phyloP scores from a whole-genome alignment of 1,139 yeast genomes.

The Candida smagusa region DNA sequence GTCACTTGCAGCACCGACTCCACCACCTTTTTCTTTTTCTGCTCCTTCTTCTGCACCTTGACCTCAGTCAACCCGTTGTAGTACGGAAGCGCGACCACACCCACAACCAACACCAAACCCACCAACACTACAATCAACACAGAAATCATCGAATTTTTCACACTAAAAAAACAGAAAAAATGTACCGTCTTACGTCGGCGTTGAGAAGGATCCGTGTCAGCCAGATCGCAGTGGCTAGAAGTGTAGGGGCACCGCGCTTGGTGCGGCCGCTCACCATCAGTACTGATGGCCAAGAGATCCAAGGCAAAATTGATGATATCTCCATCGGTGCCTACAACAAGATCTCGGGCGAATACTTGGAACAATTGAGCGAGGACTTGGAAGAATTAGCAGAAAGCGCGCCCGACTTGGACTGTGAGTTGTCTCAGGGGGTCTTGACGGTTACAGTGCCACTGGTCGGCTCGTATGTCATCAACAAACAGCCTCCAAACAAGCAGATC shows the following conservation, averaged over 20 bases:
- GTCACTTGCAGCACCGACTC: conserved; percentile 4
- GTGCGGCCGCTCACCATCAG: conserved; percentile 16
- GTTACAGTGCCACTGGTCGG: conserved; percentile 65
- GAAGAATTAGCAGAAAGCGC: conserved; percentile 59
- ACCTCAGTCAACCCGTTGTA: conserved; percentile 37
- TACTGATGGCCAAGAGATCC: conserved; percentile 53
- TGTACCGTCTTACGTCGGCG: too few species aligned
- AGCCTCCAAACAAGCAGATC: conserved; percentile 90
- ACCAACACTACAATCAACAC: conserved; percentile 23
- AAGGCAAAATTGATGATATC: conserved; percentile 46
- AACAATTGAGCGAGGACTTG: conserved; percentile 56
- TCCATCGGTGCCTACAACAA: conserved; percentile 52
- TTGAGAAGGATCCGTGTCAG: too few species aligned
- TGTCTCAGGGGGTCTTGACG: conserved; percentile 80
- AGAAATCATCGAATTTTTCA: conserved; percentile 17
- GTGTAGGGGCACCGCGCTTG: too few species aligned
- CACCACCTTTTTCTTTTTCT: conserved; percentile 8
- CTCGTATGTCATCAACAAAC: conserved; percentile 84
- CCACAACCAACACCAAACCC: conserved; percentile 28
- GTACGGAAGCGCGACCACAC: conserved; percentile 35
- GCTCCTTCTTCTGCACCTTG: conserved; percentile 19
- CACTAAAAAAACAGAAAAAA: too few species aligned
- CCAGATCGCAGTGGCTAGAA: too few species aligned
- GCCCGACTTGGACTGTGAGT: conserved; percentile 72
- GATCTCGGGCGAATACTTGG: conserved; percentile 61